Evolutionary conservation across 345 rosid species (phyloP), one percentile per base, ranked within the genome.

Genomic region (Mallotus nudiflorus): DNA sequence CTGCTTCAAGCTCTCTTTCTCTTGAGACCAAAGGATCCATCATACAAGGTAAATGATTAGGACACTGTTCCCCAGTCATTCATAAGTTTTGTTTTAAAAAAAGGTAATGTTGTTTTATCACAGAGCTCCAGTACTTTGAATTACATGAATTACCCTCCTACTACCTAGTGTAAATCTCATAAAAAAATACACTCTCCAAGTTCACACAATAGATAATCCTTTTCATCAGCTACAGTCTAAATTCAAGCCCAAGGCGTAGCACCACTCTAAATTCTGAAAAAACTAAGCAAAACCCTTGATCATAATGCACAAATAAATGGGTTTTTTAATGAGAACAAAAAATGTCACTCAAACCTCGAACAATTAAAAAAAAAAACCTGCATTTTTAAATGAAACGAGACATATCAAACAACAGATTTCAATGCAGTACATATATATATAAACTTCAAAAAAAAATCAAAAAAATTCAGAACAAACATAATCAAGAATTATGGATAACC

Each of bases 1-100:
- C 93, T 3, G 75, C 76, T 68, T 82, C 85, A 56, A 52, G 35
- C 63, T 82, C 88, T 12, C 70, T 68, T 39, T 75, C 87, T 72
- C 77, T 65, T 24, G 39, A 73, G 69, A 69, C 74, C 53, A 42
- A 63, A 24, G 16, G 67, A 74, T 77, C 83, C 84, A 83, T 57
- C 74, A 57, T 80, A 56, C 69, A 59, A 63, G 46, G 35, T 25
- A 59, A 69, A 20, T 14, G 59, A 31, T 24, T 53, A 63, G 5
- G 33, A 65, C 54, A 51, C 46, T 57, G 56, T 42, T 46, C 48
- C 68, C 31, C 53, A n/a, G n/a, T n/a, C 56, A 57, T 66, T 59
- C 20, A 39, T 18, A 42, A 15, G 14, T 19, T n/a, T n/a, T n/a
- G n/a, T n/a, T n/a, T n/a, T n/a, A n/a, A n/a, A n/a, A 16, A 54